Evolutionary conservation across 2,329 filamentous ascomycete species (phyloP).

Genomic region (Neofusicoccum cordaticola): DNA sequence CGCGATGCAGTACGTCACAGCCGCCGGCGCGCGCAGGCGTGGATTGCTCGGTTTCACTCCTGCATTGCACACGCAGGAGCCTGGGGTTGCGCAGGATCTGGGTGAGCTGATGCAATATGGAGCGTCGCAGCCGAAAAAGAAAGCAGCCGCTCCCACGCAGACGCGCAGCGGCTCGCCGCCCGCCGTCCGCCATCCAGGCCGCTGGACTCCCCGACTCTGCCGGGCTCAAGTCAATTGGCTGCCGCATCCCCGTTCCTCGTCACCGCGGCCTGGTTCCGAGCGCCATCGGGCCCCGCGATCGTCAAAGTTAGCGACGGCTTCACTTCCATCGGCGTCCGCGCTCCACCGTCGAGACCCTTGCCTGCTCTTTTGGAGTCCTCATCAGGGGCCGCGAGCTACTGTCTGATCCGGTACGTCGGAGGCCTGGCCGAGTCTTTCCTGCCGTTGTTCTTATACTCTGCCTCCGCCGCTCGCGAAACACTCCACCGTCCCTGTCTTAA

Average conservation of each 20-base stretch:
- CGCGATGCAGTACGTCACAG: not conserved
- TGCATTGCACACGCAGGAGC: not conserved
- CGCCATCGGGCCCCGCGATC: slow-evolving; percentile 4
- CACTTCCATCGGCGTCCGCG: not conserved
- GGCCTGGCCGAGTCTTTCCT: not conserved
- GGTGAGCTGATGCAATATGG: not conserved
- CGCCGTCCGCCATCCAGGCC: not conserved
- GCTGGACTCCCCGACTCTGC: not conserved
- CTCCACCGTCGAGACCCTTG: slow-evolving; percentile 1
- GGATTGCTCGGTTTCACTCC: slow-evolving; percentile 6
- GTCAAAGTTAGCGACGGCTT: not conserved
- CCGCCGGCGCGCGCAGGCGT: not conserved
- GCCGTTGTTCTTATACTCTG: not conserved
- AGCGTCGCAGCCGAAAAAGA: not conserved
- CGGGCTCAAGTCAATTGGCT: not conserved
- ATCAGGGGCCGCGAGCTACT: not conserved
- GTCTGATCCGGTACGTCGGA: not conserved
- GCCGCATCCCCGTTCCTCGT: not conserved
- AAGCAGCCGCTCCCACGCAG: not conserved
- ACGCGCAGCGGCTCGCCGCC: not conserved
- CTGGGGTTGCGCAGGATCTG: slow-evolving; percentile 6
- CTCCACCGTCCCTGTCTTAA: not conserved
- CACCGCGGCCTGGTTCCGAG: not conserved
- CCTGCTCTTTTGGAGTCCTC: not conserved
- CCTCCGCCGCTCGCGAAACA: not conserved